Base-by-base conservation (phyloP, 202 grass and related monocot genomes). In the Musa balbisiana region DNA sequence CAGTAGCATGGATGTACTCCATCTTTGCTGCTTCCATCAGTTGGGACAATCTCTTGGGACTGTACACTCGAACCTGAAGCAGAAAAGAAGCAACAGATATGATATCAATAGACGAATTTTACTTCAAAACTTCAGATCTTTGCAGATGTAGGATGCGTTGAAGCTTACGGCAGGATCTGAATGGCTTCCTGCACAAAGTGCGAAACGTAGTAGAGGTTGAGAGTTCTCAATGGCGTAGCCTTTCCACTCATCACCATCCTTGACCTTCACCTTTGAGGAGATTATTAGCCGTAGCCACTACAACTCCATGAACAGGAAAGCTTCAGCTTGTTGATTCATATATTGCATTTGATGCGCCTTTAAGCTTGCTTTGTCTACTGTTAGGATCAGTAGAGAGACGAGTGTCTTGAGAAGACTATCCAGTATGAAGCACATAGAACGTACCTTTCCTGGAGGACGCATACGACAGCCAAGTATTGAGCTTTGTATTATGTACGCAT, bases 181-280 rank as follows among this genome's bases (percentile, higher is more conserved):
- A 81, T 90, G 68, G 80, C 72, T 88, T 43, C 95, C 95, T 73
- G 89, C 92, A 52, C 88, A 94, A 58, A 99, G 83, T 9, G 91
- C 89, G 75, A 99, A 99, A 85, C 92, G 89, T 53, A 99, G 74
- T 75, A 95, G 89, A 24, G 91, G 89, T 74, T 94, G 91, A 8
- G 85, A 66, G 10, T 62, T 65, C 62, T 94, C 83, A 66, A 98
- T 52, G 73, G 89, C 81, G 77, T 87, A 90, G 22, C 78, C 80
- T 74, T 87, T 87, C 79, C 84, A 83, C 49, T 90, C 95, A 53
- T 92, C 89, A 79, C 82, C 84, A 54, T 88, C 85, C 43, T 87
- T 92, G 58, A 80, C 74, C 74, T 94, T 93, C 83, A 78, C 81
- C 72, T 73, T 99, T 51, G 83, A 79, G 82, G 91, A 99, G 8